These are phyloP conservation scores for Trifolium pratense DNA, from an alignment of 306 rosid species.

Conservation along the genomic window DNA sequence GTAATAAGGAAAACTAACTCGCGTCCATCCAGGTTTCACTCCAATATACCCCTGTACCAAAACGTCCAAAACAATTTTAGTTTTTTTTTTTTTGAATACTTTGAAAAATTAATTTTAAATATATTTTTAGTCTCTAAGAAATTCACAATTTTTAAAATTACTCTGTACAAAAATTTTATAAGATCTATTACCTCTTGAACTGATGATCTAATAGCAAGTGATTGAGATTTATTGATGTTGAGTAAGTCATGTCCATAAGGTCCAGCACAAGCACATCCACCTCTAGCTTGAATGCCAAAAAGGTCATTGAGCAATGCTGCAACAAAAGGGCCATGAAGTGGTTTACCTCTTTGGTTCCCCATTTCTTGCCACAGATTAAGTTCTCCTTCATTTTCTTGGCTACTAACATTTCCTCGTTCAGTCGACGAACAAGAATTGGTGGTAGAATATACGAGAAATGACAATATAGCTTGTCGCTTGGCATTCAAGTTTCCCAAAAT, in stretches of 20 bases:
- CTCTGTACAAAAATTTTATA: too few species aligned
- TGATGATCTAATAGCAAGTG: conserved; percentile 68
- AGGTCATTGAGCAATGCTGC: conserved; percentile 76
- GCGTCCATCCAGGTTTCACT: conserved; percentile 87
- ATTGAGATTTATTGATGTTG: conserved; percentile 50
- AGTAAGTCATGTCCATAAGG: conserved; percentile 84
- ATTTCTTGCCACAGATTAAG: conserved; percentile 68
- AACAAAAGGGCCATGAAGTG: conserved; percentile 82
- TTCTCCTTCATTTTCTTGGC: conserved; percentile 25
- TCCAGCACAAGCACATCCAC: conserved; percentile 94
- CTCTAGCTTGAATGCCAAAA: conserved; percentile 88
- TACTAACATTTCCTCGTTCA: neutral
- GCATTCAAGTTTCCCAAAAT: conserved; percentile 64
- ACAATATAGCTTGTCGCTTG: conserved; percentile 73
- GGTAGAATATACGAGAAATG: conserved; percentile 68
- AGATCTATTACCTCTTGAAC: conserved; percentile 56
- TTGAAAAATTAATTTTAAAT: too few species aligned
- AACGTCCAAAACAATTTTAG: neutral
- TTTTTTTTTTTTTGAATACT: too few species aligned
- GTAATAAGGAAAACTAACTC: conserved; percentile 88
- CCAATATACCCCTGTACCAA: conserved; percentile 70
- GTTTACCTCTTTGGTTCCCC: conserved; percentile 61
- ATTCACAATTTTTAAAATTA: too few species aligned
- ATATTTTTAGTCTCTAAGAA: too few species aligned
- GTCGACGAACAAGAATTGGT: conserved; percentile 41